Evolutionary conservation across 306 rosid species (phyloP), one percentile per base, ranked within the genome.

Genomic region (Castanospermum australe): DNA sequence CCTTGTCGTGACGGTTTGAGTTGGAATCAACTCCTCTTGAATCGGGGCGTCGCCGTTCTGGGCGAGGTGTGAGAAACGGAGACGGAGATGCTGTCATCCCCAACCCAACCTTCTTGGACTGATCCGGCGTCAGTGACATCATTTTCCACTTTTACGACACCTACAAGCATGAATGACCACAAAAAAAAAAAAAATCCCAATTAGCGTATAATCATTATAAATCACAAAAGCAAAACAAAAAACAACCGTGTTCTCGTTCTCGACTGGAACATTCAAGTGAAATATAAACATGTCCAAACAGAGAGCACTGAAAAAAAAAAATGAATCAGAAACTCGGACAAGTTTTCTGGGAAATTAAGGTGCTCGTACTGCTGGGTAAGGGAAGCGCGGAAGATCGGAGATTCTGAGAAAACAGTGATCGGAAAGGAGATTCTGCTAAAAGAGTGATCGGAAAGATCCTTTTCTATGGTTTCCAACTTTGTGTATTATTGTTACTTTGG

Each of bases 41-140:
- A 44, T 90, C 97, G 2, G 84, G 73, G 30, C 97, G 97, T 1
- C 96, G 89, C 17, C 91, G 88, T 76, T 93, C 98, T 0, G 98
- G 97, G 15, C 97, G 98, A 54, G 99, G 99, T 5, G 99, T 95
- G 0, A 89, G 84, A 79, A 91, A 95, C 4, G 99, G 99, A 32
- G 93, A 72, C 0, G 97, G 99, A 50, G 97, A 83, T 0, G 97
- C 79, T 0, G 92, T 32, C 20, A 89, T 68, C 68, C 99, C 97
- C 22, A 84, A 62, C 11, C 99, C 97, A 22, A 88, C 88, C 88
- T 94, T 94, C 88, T 85, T 84, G 11, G 87, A 30, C 69, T 81
- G 90, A 89, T 94, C 98, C 6, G 98, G 98, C 36, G 98, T 94
- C 10, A 86, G 5, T 17, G 97, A 80, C 90, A 84, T 85, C 66